Base-by-base conservation (phyloP, 257 asterid species). In the Petunia axillaris region DNA sequence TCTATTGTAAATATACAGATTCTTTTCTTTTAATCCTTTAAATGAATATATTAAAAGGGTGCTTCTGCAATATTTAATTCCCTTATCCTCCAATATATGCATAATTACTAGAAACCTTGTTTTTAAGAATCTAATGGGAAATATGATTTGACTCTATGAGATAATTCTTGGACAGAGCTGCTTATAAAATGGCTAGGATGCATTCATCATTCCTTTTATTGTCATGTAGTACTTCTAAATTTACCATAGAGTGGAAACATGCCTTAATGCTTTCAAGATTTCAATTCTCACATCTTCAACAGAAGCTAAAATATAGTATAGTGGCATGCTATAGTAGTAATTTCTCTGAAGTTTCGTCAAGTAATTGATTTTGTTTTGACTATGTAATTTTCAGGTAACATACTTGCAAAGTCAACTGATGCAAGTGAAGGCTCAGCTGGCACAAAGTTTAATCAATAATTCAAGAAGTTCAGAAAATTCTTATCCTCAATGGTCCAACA, bases 391-490 rank as follows among this genome's bases (percentile, higher is more conserved):
- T 25, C 40, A 95, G 98, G 98, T 95, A 67, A 89, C 96, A 76
- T 86, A 83, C 80, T 78, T 95, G 81, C 97, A 95, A 90, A 94
- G 93, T 63, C 98, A 95, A 68, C 78, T 95, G 64, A 81, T 93
- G 92, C 94, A 93, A 85, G 88, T 83, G 76, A 95, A 89, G 81
- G 86, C 90, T 55, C 93, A 91, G 50, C 80, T 93, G 11, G 91
- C 93, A 15, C 98, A 93, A 75, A 90, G 48, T 74, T 78, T 89
- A 36, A 79, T 86, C 8, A 87, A 87, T 4, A 82, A 91, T 44
- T 84, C 96, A 73, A 85, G 89, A 80, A 87, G 55, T 15, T 71
- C 66, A 14, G 88, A 70, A 2, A 70, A 4, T 70, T 48, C 4
- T 2, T 48, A 48, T 71, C 77, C 77, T 46, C 76, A 70, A 70